Percentiles rank a stretch among this genome's conserved stretches.
These are phyloP conservation scores for Hansenula lynferdii DNA, from an alignment of 1,139 yeast species.

Conservation along the genomic window DNA sequence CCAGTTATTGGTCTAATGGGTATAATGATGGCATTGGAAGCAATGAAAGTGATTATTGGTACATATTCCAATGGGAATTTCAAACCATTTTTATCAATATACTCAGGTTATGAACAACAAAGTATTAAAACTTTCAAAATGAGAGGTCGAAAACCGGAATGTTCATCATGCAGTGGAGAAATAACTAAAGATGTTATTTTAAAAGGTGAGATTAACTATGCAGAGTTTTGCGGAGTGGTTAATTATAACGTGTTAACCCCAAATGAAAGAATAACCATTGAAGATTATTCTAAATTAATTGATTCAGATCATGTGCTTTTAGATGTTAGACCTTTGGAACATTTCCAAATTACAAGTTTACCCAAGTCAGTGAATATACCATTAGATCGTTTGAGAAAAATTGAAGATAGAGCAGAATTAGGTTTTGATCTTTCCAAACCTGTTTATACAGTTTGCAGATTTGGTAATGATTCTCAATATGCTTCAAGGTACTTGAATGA, in stretches of 20 bases:
- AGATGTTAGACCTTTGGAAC: constrained; percentile 83
- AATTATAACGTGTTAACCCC: constrained; percentile 40
- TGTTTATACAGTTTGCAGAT: constrained; percentile 65
- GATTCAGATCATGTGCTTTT: constrained; percentile 34
- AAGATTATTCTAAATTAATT: constrained; percentile 31
- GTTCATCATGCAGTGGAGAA: constrained; percentile 61
- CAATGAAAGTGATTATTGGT: constrained; percentile 67
- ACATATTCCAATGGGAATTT: constrained; percentile 48
- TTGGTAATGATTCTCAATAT: constrained; percentile 87
- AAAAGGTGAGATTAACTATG: constrained; percentile 51
- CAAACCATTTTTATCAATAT: constrained; percentile 65
- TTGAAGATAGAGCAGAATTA: constrained; percentile 22
- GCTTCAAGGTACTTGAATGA: constrained; percentile 59
- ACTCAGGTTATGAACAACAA: constrained; percentile 72
- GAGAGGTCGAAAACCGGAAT: constrained; percentile 59
- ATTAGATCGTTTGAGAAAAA: constrained; percentile 42
- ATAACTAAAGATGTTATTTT: constrained; percentile 46
- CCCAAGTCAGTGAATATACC: constrained; percentile 63
- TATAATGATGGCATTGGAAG: constrained; percentile 80
- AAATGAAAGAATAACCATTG: constrained; percentile 45
- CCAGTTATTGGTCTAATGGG: constrained; percentile 95
- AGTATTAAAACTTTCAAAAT: constrained; percentile 70
- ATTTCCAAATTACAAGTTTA: constrained; percentile 61
- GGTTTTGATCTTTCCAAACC: constrained; percentile 17
- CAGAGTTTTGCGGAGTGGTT: constrained; percentile 67